Base-by-base conservation (phyloP, 495 filamentous ascomycete genomes). In the Neurospora africana region DNA sequence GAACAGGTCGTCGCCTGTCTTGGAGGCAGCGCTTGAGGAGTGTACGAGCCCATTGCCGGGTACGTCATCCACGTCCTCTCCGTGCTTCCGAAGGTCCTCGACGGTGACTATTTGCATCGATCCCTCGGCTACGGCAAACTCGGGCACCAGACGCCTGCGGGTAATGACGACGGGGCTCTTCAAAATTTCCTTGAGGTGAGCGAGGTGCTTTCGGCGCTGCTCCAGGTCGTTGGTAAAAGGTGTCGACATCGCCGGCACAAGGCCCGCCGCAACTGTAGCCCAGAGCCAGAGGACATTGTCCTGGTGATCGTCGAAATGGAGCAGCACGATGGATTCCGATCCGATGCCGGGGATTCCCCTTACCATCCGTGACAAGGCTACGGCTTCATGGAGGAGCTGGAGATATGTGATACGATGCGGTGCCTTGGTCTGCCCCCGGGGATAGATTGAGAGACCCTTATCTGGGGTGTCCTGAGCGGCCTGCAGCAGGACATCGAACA, bases 221-320 rank as follows among this genome's bases (percentile, higher is more conserved):
- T 75, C 73, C 0, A 72, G 35, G 70, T 83, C 78, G 17, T 82
- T 78, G 39, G 76, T 76, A 37, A 85, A 76, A 30, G 81, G 77
- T 19, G 80, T 78, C 2, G 82, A 83, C 33, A 84, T 75, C 27
- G 77, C 82, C 13, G 84, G 85, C 10, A 85, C 69, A 13, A 74
- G 79, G 3, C 81, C 80, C 15, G 83, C 82, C 9, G 78, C 70
- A 9, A 83, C 69, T 19, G 83, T 79, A 17, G 82, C 78, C 84
- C 84, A 87, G 72, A 85, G 82, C 82, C 80, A 87, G 5, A 77
- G 23, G 5, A 86, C 81, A 2, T 70, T 75, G 27, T 85, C 81
- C 71, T 72, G 68, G 39, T 84, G 81, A 39, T 79, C 76, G 17
- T 83, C 77, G 8, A 84, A 74, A 72, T 86, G 82, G 11, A 85